Evolutionary conservation across 2,329 filamentous ascomycete species (phyloP).

Genomic region (Penicillium decumbens): DNA sequence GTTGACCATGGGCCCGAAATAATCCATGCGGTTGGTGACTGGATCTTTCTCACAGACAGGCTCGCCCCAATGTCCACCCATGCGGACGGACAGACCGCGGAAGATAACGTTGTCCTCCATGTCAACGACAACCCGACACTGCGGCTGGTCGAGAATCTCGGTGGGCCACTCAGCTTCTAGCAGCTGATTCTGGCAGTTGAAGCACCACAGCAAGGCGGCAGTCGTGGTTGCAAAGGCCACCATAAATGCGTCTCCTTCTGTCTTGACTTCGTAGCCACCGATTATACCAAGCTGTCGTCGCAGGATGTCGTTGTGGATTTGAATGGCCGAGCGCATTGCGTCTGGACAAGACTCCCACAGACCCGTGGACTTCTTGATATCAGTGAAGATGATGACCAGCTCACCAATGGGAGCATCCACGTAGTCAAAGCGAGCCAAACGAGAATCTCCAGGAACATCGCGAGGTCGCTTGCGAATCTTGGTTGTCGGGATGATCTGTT

Average conservation of each 20-base stretch:
- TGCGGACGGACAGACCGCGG: conserved; percentile 87
- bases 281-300: conserved; percentile 86
- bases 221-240: conserved; percentile 96
- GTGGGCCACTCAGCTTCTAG: conserved; percentile 89
- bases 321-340: conserved; percentile 95
- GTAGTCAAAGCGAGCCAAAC: conserved; percentile 80
- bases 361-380: conserved; percentile 97
- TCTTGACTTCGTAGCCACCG: conserved; percentile 98
- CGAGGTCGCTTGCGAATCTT: conserved; percentile 59
- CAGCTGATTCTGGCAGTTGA: conserved; percentile 83
- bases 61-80: conserved; percentile 95
- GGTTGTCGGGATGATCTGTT: conserved; percentile 56
- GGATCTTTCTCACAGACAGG: conserved; percentile 94
- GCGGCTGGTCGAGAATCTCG: conserved; percentile 81
- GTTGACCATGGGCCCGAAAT: conserved; percentile 99
- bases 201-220: conserved; percentile 90
- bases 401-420: conserved; percentile 88
- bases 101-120: conserved; percentile 86
- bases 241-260: conserved; percentile 99
- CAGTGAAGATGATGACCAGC: conserved; percentile 91
- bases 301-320: conserved; percentile 96
- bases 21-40: conserved; percentile 97
- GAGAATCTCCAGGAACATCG: conserved; percentile 70
- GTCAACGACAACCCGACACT: conserved; percentile 77
- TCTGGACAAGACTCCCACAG: conserved; percentile 94